A percentile compares a stretch with the other conserved stretches of the same genome.
These are phyloP conservation scores for Tuber umbilicatum DNA, from an alignment of 495 filamentous ascomycete genomes.

Conservation along the genomic window DNA sequence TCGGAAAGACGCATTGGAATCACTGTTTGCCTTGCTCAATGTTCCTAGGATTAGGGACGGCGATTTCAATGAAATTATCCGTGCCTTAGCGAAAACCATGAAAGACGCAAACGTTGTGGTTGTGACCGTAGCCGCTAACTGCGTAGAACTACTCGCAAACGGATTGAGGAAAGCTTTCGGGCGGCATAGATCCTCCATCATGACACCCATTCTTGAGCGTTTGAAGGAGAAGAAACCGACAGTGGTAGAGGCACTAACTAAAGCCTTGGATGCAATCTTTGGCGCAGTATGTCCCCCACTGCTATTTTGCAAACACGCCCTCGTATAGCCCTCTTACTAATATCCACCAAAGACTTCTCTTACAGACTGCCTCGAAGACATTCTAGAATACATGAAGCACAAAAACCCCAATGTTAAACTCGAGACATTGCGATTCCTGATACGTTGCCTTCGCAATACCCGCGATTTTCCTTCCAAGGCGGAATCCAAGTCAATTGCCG, in stretches of 20 bases:
- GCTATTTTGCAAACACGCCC: neutral
- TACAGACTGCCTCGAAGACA: slow-evolving; percentile 82
- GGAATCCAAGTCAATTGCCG: slow-evolving; percentile 78
- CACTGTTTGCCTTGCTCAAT: slow-evolving; percentile 66
- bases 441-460: slow-evolving; percentile 78
- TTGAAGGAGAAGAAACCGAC: slow-evolving; percentile 93
- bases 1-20: slow-evolving; percentile 88
- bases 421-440: slow-evolving; percentile 82
- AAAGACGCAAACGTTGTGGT: slow-evolving; percentile 98
- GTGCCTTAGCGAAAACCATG: slow-evolving; percentile 84
- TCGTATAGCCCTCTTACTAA: slow-evolving; percentile 7
- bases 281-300: slow-evolving; percentile 45
- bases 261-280: slow-evolving; percentile 84
- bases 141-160: slow-evolving; percentile 84
- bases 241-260: slow-evolving; percentile 78
- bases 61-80: slow-evolving; percentile 74
- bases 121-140: slow-evolving; percentile 87
- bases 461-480: slow-evolving; percentile 72
- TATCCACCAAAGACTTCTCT: slow-evolving; percentile 52
- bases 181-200: slow-evolving; percentile 71
- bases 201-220: slow-evolving; percentile 84
- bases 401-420: slow-evolving; percentile 98
- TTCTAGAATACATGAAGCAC: slow-evolving; percentile 72
- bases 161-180: slow-evolving; percentile 70
- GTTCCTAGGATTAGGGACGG: slow-evolving; percentile 88